A percentile compares a stretch with the other conserved stretches of the same genome.
phyloP scores from a whole-genome alignment of 1,284 basidiomycete species.

The Pulveroboletus sp. region DNA sequence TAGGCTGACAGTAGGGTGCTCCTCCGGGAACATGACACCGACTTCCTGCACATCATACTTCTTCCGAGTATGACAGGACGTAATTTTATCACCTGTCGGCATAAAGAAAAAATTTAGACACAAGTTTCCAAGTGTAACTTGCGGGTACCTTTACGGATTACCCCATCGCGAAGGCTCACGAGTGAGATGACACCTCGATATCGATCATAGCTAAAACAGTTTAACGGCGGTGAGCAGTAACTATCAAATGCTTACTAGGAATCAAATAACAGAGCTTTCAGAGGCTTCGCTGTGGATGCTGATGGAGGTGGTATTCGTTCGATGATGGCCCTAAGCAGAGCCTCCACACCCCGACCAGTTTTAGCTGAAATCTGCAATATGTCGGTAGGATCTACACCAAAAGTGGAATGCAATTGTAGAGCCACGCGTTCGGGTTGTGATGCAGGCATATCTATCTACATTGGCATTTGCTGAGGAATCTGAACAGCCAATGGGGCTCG shows the following conservation, averaged over 20 bases:
- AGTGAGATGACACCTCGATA: slow-evolving; percentile 97
- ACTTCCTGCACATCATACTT: slow-evolving; percentile 92
- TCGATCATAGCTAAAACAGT: slow-evolving; percentile 78
- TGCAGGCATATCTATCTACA: slow-evolving; percentile 84
- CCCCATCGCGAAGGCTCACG: slow-evolving; percentile 73
- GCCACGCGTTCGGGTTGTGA: slow-evolving; percentile 81
- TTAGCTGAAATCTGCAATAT: slow-evolving; percentile 89
- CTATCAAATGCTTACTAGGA: slow-evolving; percentile 62
- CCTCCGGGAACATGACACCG: slow-evolving; percentile 92
- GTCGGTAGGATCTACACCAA: slow-evolving; percentile 73
- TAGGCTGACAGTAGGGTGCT: slow-evolving; percentile 69
- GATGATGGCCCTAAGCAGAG: slow-evolving; percentile 80
- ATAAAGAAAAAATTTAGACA: not conserved
- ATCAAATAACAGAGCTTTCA: slow-evolving; percentile 93
- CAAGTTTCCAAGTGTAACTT: not conserved
- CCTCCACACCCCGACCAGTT: slow-evolving; percentile 80
- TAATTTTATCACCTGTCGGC: slow-evolving; percentile 80
- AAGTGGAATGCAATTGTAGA: slow-evolving; percentile 78
- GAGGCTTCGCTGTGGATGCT: slow-evolving; percentile 51
- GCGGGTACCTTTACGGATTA: slow-evolving; percentile 59
- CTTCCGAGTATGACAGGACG: slow-evolving; percentile 84
- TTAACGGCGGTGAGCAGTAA: not conserved
- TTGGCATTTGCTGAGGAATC: slow-evolving; percentile 2
- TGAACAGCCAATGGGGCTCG: not conserved
- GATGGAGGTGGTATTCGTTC: slow-evolving; percentile 79